These are phyloP conservation scores for Oryza meridionalis DNA, from an alignment of 176 grass and related monocot species.

Conservation along the genomic window DNA sequence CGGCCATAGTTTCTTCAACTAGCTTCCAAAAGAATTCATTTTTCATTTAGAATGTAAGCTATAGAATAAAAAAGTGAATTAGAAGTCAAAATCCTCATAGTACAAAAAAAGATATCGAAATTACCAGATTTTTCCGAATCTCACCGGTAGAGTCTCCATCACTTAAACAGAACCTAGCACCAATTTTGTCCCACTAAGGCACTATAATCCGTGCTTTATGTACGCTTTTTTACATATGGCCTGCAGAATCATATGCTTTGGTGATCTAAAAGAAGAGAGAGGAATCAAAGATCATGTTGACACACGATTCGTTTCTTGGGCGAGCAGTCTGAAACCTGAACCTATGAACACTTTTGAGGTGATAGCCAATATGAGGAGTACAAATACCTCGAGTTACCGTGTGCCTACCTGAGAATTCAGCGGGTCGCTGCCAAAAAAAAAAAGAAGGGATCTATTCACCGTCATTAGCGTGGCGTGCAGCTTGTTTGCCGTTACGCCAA, in stretches of 20 bases:
- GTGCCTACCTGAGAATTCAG: not conserved
- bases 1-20: too few relatives aligned
- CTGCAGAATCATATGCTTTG: not conserved
- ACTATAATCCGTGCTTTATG: not conserved
- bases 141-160: too few relatives aligned
- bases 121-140: too few relatives aligned
- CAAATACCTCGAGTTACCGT: too few relatives aligned
- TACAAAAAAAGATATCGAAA: too few relatives aligned
- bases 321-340: not conserved
- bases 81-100: too few relatives aligned
- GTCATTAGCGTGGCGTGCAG: not conserved
- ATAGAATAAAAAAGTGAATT: too few relatives aligned
- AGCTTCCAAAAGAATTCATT: too few relatives aligned
- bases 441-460: not conserved
- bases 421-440: too few relatives aligned
- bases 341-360: not conserved
- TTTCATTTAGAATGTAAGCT: too few relatives aligned
- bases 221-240: not conserved
- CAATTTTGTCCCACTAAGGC: not conserved
- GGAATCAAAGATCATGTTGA: conserved; percentile 1
- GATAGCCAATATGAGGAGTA: not conserved
- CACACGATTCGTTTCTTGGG: conserved; percentile 8
- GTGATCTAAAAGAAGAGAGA: not conserved
- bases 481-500: conserved; percentile 25
- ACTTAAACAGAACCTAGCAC: not conserved